These are phyloP conservation scores for Trebouxia sp. DNA, from an alignment of 139 green algal species.

Conservation along the genomic window DNA sequence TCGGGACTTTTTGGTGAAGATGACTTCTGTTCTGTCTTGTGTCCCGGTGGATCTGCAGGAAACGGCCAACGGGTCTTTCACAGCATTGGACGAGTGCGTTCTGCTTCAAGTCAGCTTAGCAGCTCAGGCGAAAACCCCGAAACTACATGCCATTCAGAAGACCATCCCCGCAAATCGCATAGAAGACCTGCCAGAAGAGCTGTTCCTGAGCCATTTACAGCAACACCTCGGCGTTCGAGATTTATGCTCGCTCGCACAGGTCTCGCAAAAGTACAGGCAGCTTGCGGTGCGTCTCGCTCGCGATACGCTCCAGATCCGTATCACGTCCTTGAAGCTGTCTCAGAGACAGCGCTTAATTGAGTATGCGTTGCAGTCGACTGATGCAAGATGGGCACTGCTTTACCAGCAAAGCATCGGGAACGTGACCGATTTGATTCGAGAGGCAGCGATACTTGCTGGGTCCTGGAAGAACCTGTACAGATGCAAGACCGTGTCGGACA, in stretches of 20 bases:
- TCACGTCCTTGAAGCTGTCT: background rate
- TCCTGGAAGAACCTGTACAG: conserved; percentile 31
- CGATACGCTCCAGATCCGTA: background rate
- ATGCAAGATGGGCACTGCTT: background rate
- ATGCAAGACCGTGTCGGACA: conserved; percentile 8
- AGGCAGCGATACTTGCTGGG: background rate
- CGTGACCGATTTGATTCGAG: background rate
- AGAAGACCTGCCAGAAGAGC: background rate
- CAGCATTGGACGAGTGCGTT: background rate
- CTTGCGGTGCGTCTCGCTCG: background rate
- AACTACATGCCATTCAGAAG: background rate
- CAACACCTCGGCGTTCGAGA: background rate
- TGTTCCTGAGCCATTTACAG: background rate
- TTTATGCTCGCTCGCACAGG: conserved; percentile 2
- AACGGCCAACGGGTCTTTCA: background rate
- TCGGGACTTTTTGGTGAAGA: too few relatives aligned
- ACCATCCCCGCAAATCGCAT: background rate
- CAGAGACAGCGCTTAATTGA: background rate
- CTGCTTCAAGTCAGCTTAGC: background rate
- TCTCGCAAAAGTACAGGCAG: background rate
- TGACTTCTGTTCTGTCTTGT: background rate
- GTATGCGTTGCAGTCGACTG: background rate
- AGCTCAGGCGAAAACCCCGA: background rate
- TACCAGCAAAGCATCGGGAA: background rate
- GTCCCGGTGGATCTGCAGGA: background rate